A percentile compares a stretch with the other conserved stretches of the same genome.
Conservation (phyloP, 2,329 filamentous ascomycete genomes). For the Diatrype stigma region DNA sequence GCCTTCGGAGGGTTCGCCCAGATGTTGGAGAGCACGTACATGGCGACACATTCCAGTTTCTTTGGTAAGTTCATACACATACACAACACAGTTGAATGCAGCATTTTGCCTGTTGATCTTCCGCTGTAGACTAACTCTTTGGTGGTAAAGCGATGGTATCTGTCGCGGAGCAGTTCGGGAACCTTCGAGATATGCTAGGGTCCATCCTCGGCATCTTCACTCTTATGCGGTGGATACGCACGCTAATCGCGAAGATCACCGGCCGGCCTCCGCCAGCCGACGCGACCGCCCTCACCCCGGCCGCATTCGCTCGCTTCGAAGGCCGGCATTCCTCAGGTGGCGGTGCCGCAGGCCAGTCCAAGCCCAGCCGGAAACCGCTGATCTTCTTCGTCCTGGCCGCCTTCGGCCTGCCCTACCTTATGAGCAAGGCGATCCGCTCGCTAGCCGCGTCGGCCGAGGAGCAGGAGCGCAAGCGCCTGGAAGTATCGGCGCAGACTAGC, state of each 20-base stretch:
- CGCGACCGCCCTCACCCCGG: slow-evolving; percentile 79
- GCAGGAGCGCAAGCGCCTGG: slow-evolving; percentile 62
- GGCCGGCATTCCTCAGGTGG: slow-evolving; percentile 61
- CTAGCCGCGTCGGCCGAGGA: slow-evolving; percentile 82
- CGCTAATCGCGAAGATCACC: slow-evolving; percentile 85
- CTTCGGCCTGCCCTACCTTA: slow-evolving; percentile 92
- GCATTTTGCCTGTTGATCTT: no score
- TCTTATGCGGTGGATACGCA: slow-evolving; percentile 89
- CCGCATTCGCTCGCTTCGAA: slow-evolving; percentile 86
- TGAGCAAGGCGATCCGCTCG: slow-evolving; percentile 90
- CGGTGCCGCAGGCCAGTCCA: slow-evolving; percentile 57
- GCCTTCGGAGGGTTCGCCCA: slow-evolving; percentile 97
- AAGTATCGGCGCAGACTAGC: slow-evolving; percentile 46
- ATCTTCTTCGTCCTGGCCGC: slow-evolving; percentile 93
- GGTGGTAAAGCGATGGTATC: slow-evolving; percentile 99
- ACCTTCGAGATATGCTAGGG: slow-evolving; percentile 86
- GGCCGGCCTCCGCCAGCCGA: slow-evolving; percentile 87
- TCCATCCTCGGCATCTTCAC: slow-evolving; percentile 95
- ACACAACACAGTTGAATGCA: no score
- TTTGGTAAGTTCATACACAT: no score
- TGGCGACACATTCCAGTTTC: slow-evolving; percentile 98
- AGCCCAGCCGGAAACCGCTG: slow-evolving; percentile 89
- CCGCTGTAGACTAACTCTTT: no score
- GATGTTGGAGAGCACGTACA: slow-evolving; percentile 99
- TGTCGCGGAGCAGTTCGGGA: slow-evolving; percentile 95